Percentiles rank a stretch among this genome's conserved stretches.
These are phyloP conservation scores for Phascolomyces articulosus DNA, from an alignment of 371 early-diverging fungal genomes.

Conservation along the genomic window DNA sequence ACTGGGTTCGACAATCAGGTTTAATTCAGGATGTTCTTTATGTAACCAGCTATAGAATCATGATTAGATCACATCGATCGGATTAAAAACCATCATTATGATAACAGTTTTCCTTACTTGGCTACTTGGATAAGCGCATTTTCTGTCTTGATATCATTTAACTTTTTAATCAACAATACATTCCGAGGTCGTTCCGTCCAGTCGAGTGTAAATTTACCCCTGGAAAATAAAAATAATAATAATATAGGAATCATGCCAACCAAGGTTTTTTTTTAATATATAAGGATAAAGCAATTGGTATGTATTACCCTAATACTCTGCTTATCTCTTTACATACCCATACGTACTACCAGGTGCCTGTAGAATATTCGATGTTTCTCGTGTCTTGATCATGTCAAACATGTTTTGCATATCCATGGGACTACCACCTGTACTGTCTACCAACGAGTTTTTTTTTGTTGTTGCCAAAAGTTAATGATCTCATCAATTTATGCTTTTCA, in stretches of 20 bases:
- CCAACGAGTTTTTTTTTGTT: too few relatives aligned
- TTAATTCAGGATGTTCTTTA: conserved; percentile 54
- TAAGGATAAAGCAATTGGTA: too few relatives aligned
- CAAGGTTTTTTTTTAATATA: too few relatives aligned
- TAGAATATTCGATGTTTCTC: conserved; percentile 42
- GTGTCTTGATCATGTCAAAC: conserved; percentile 27
- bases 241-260: neutral
- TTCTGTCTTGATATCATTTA: conserved; percentile 68
- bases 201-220: conserved; percentile 57
- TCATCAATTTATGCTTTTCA: neutral
- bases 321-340: conserved; percentile 46
- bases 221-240: conserved; percentile 10
- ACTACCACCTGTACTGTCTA: conserved; percentile 6
- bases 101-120: conserved; percentile 41
- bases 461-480: neutral
- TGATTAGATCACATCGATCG: neutral
- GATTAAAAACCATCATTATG: neutral
- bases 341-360: conserved; percentile 65
- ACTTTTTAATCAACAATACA: conserved; percentile 80
- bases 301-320: neutral
- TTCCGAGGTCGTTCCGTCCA: conserved; percentile 76
- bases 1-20: conserved; percentile 71
- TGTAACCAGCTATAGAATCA: conserved; percentile 66
- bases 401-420: conserved; percentile 1
- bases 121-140: conserved; percentile 67